Base-by-base conservation (phyloP, 371 early-diverging fungal species). In the Catenaria anguillulae region DNA sequence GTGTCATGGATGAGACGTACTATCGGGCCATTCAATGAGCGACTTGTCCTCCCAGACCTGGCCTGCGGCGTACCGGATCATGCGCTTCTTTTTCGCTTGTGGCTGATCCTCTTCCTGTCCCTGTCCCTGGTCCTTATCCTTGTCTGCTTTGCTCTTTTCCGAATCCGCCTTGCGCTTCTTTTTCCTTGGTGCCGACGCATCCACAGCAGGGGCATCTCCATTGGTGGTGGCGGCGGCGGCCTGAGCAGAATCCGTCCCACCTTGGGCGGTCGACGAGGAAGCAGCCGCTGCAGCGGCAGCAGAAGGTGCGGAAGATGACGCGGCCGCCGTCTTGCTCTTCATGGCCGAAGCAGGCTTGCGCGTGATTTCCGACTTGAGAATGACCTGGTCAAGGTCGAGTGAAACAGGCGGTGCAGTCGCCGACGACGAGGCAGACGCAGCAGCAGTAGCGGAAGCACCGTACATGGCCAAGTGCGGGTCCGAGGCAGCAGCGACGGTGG, bases 11-110 rank as follows among this genome's bases (percentile, higher is more conserved):
- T 8, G 36, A 36, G 3, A 65, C 77, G 60, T 78, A 84, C 85
- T 82, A 21, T 79, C 74, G 62, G 92, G 91, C 93, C 95, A 97
- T 45, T 93, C 91, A 46, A 75, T 74, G 43, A 97, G 70, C 5
- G 92, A 83, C n/a, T 78, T 67, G 65, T 97, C 97, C 66, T 92
- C 90, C 97, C 97, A 97, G 17, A 87, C 80, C 71, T 91, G 85
- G 19, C 96, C 97, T 54, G 89, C 97, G 0, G 94, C 97, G 29
- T 79, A 76, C 42, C 97, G 73, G 37, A 91, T 68, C 1, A 82
- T 70, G 10, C 76, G 75, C 64, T 80, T 80, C n/a, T n/a, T n/a
- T 67, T 83, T 86, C 2, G n/a, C n/a, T n/a, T n/a, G n/a, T n/a
- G n/a, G n/a, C n/a, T n/a, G n/a, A n/a, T n/a, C n/a, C n/a, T n/a